Base-by-base conservation (phyloP, 176 grass and related monocot species). In the Oryza coarctata region DNA sequence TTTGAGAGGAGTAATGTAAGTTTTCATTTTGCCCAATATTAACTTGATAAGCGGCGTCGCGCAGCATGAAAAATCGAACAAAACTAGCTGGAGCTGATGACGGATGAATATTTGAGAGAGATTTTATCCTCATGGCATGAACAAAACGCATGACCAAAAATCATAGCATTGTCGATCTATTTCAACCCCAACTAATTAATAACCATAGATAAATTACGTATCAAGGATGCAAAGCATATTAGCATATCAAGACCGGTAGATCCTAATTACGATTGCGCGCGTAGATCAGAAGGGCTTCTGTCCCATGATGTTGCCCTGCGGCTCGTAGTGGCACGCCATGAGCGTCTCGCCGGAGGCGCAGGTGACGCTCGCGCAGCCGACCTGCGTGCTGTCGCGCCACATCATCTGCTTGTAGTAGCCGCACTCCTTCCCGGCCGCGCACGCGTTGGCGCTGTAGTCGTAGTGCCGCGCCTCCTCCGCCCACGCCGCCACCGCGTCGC, bases 401-500 rank as follows among this genome's bases (percentile, higher is more conserved):
- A 94, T 76, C 25, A 90, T 38, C 91, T 90, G 91, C 69, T 62
- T 90, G 88, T 86, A 88, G 58, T 80, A 65, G 20, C 45, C 79
- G 80, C 88, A 90, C 13, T 26, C 2, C 30, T 63, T 32, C 28
- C 75, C 83, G 7, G 26, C 9, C 36, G 47, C 60, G 88, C 86
- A 94, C 28, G 86, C 79, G 85, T 86, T 80, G 79, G 86, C 29
- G 1, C 9, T 20, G 85, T 77, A 80, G 75, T 86, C 79, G 83
- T 83, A 88, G 88, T 82, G 63, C 52, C 75, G 18, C 29, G 80
- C 33, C 85, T 94, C 85, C 79, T 67, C 68, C 7, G 80, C 86
- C 85, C 91, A 94, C 44, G 82, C 83, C 6, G 85, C 36, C 30
- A 90, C 88, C 28, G 88, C 91, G 75, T 94, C 88, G 73, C 78